Percentiles rank a stretch among this genome's conserved stretches.
Evolutionary conservation across 257 asterid genomes (phyloP).

Genomic region (Plantago major): DNA sequence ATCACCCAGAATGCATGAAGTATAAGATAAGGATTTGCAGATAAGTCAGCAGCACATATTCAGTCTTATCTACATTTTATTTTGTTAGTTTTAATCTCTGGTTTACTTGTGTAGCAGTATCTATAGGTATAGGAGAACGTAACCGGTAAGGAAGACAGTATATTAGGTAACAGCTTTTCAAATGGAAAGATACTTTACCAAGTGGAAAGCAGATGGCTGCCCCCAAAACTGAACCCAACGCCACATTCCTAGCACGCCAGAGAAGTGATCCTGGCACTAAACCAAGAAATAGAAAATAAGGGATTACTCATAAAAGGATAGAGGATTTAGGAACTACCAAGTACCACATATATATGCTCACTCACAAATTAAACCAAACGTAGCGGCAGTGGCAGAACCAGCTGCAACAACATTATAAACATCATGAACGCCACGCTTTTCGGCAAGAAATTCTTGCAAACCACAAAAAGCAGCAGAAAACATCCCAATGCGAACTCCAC

Average conservation of each 20-base stretch:
- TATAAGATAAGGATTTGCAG: not conserved
- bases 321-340: not conserved
- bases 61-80: not conserved
- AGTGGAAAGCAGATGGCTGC: constrained; percentile 89
- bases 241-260: constrained; percentile 85
- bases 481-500: constrained; percentile 96
- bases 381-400: constrained; percentile 94
- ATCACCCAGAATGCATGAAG: constrained; percentile 4
- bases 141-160: not conserved
- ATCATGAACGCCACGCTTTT: constrained; percentile 84
- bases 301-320: constrained; percentile 16
- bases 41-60: constrained; percentile 2
- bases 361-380: constrained; percentile 87
- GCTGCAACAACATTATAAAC: constrained; percentile 85
- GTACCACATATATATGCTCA: constrained; percentile 9
- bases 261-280: constrained; percentile 89
- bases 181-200: constrained; percentile 43
- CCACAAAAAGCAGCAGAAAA: constrained; percentile 86
- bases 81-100: not conserved
- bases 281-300: constrained; percentile 18
- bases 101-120: not conserved
- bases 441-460: constrained; percentile 80
- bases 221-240: constrained; percentile 89
- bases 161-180: constrained; percentile 6
- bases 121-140: not conserved